Evolutionary conservation across 495 filamentous ascomycete genomes (phyloP), one percentile per base, ranked within the genome.

Genomic region (Pyrenula massariospora): DNA sequence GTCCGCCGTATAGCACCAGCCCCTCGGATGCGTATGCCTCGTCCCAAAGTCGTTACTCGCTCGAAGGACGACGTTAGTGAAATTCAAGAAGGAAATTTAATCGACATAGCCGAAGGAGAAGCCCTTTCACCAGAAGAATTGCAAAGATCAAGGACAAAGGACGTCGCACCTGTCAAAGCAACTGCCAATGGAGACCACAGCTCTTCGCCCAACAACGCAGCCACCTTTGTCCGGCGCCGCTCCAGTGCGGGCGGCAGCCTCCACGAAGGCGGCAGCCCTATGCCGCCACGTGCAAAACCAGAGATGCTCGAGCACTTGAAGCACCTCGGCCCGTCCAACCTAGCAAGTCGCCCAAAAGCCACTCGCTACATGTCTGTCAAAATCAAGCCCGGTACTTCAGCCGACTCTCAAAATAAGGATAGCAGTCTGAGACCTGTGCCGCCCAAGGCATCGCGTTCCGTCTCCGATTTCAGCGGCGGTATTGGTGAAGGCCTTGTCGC

Each of bases 321-420:
- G 62, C 87, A 93, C 62, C 82, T 98, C 1, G 93, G 94, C 0
- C 93, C 93, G 0, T 94, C 89, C 1, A 98, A 98, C 62, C 79
- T 87, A 15, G 94, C 93, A 1, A 88, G 82, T 54, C 82, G 87
- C 36, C 93, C 93, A 2, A 84, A 86, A 59, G 74, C 80, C 55
- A 96, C 93, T 1, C 84, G 85, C n/a, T 92, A 89, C 57, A 85
- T 84, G 25, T 84, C 83, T 12, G 91, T 98, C 53, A 96, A 96
- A 69, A 92, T 95, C 69, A 96, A 96, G 69, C 82, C 82, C 5
- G 82, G 80, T 31, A 64, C 54, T 15, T 21, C 19, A 21, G 50
- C 55, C n/a, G 48, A 57, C 22, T 22, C 55, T 51, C 12, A 21
- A 24, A 52, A 24, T 24, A 48, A 11, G 11, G 8, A 5, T 21